A percentile compares a stretch with the other conserved stretches of the same genome.
These are phyloP conservation scores for Neurospora sp. DNA, from an alignment of 495 filamentous ascomycete genomes.

Conservation along the genomic window DNA sequence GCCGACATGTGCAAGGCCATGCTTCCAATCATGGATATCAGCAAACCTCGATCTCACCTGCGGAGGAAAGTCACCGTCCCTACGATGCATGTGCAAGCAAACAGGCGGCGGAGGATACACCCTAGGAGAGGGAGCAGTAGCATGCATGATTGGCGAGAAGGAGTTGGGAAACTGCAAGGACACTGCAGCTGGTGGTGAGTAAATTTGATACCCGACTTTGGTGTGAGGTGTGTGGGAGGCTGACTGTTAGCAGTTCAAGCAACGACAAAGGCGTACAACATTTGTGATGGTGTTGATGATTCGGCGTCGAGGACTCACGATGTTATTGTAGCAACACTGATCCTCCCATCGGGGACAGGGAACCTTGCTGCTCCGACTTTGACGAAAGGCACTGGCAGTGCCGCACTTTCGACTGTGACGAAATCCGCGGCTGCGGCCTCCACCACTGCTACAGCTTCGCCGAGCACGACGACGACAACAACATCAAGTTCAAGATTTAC, in stretches of 20 bases:
- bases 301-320: conserved; percentile 50
- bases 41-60: conserved; percentile 42
- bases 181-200: conserved; percentile 27
- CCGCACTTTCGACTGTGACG: conserved; percentile 1
- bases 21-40: conserved; percentile 51
- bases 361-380: conserved; percentile 16
- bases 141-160: conserved; percentile 46
- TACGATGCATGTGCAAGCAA: conserved; percentile 54
- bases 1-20: conserved; percentile 54
- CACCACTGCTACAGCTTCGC: conserved; percentile 6
- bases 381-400: conserved; percentile 5
- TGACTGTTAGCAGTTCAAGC: conserved; percentile 22
- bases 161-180: conserved; percentile 31
- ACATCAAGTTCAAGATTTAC: conserved; percentile 7
- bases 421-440: conserved; percentile 8
- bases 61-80: conserved; percentile 39
- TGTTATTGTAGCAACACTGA: conserved; percentile 49
- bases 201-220: neutral
- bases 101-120: conserved; percentile 54
- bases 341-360: conserved; percentile 22
- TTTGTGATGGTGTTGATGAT: conserved; percentile 44
- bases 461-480: conserved; percentile 6
- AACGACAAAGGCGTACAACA: conserved; percentile 38
- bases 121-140: conserved; percentile 56
- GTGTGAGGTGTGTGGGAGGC: neutral